Percentiles rank a stretch among this genome's conserved stretches.
phyloP scores from a whole-genome alignment of 1,284 basidiomycete species.

The Agroathelia rolfsii region DNA sequence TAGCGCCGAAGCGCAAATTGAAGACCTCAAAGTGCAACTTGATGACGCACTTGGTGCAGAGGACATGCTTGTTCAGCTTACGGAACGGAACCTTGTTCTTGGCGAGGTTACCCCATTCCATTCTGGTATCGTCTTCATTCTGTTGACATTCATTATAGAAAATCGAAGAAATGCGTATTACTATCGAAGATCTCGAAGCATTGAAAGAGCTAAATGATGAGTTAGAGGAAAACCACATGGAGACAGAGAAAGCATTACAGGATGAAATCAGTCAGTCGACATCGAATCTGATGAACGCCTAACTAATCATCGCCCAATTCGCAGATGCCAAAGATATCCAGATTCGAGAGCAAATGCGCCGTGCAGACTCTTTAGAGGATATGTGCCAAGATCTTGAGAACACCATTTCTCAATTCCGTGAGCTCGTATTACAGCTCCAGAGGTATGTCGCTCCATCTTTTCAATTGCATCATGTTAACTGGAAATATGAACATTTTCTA shows the following conservation, averaged over 20 bases:
- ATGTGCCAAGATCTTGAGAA: slow-evolving; percentile 75
- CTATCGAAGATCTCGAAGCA: slow-evolving; percentile 92
- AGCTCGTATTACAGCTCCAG: slow-evolving; percentile 78
- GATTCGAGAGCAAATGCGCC: slow-evolving; percentile 57
- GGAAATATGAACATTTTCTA: slow-evolving; percentile 2
- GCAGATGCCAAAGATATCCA: slow-evolving; percentile 65
- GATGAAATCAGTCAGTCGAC: slow-evolving; percentile 70
- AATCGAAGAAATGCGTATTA: slow-evolving; percentile 93
- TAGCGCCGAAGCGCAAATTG: slow-evolving; percentile 84
- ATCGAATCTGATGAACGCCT: slow-evolving; percentile 1
- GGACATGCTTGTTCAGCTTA: slow-evolving; percentile 92
- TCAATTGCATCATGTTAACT: slow-evolving; percentile 5
- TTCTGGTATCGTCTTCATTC: slow-evolving; percentile 4
- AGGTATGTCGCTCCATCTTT: slow-evolving; percentile 33
- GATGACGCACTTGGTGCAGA: slow-evolving; percentile 94
- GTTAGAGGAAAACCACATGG: slow-evolving; percentile 92
- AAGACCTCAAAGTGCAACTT: slow-evolving; percentile 89
- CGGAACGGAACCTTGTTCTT: slow-evolving; percentile 87
- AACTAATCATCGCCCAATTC: slow-evolving; percentile 5
- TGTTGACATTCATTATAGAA: slow-evolving; percentile 40
- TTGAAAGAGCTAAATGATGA: slow-evolving; percentile 96
- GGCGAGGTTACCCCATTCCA: slow-evolving; percentile 52
- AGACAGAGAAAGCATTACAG: slow-evolving; percentile 87
- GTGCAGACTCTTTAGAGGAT: slow-evolving; percentile 65
- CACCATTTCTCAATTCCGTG: slow-evolving; percentile 86